Evolutionary conservation across 768 basidiomycete species (phyloP).

Genomic region (Suillus luteus): DNA sequence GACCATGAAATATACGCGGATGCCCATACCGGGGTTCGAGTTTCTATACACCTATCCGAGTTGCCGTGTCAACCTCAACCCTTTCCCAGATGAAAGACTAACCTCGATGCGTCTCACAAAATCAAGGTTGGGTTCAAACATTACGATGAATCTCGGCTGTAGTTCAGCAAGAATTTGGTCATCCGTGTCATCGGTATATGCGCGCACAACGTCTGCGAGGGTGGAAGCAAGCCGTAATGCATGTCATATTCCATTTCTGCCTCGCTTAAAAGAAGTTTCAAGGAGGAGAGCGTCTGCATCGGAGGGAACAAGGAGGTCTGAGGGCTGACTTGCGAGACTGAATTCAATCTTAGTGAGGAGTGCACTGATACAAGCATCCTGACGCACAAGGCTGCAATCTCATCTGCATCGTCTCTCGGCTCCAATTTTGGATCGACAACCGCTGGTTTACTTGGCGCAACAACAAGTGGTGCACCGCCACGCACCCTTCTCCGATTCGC

Average conservation of each 20-base stretch:
- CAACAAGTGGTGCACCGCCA: no score
- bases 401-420: constrained; percentile 31
- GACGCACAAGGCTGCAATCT: constrained; percentile 61
- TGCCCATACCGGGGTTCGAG: constrained; percentile 76
- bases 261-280: constrained; percentile 30
- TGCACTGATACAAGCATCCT: background rate
- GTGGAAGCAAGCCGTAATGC: constrained; percentile 76
- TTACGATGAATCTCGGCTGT: constrained; percentile 87
- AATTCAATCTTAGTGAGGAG: background rate
- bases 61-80: background rate
- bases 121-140: constrained; percentile 94
- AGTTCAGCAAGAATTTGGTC: constrained; percentile 62
- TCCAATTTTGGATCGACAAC: constrained; percentile 10
- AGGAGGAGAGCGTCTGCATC: constrained; percentile 28
- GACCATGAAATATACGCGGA: constrained; percentile 95
- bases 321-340: constrained; percentile 25
- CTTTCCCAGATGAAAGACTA: constrained; percentile 21
- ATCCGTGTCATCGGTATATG: constrained; percentile 80
- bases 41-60: constrained; percentile 78
- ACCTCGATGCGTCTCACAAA: constrained; percentile 94
- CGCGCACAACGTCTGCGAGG: constrained; percentile 83
- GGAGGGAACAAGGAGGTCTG: constrained; percentile 18
- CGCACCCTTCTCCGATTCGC: no score
- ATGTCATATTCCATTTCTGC: constrained; percentile 66
- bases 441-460: no score